phyloP scores from a whole-genome alignment of 2,329 filamentous ascomycete genomes.

The Fusarium sp. region DNA sequence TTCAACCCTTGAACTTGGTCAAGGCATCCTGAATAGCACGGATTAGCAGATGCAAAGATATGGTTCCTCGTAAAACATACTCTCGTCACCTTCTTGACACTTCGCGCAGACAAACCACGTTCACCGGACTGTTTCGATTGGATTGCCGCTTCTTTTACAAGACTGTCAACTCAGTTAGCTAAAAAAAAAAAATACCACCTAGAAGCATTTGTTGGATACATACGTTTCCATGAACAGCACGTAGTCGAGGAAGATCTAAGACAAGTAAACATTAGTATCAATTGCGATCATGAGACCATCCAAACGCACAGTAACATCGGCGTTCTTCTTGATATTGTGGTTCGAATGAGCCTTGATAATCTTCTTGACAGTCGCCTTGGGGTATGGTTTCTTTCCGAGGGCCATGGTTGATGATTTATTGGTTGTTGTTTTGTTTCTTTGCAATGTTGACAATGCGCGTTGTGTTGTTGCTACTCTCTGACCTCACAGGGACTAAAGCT shows the following conservation, averaged over 20 bases:
- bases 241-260: slow-evolving; percentile 87
- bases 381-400: slow-evolving; percentile 78
- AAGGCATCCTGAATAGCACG: slow-evolving; percentile 65
- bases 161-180: slow-evolving; percentile 55
- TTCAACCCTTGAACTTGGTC: slow-evolving; percentile 75
- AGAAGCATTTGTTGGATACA: slow-evolving; percentile 19
- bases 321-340: slow-evolving; percentile 83
- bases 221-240: slow-evolving; percentile 81
- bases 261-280: slow-evolving; percentile 40
- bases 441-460: slow-evolving; percentile 42
- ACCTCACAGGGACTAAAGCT: slow-evolving; percentile 32
- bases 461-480: slow-evolving; percentile 31
- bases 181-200: not conserved
- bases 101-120: slow-evolving; percentile 77
- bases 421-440: slow-evolving; percentile 25
- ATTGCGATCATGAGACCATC: slow-evolving; percentile 20
- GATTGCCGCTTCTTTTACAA: slow-evolving; percentile 84
- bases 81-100: slow-evolving; percentile 80
- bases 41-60: slow-evolving; percentile 16
- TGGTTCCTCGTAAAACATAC: slow-evolving; percentile 57
- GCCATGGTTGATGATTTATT: slow-evolving; percentile 44
- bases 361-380: slow-evolving; percentile 85
- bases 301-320: slow-evolving; percentile 78
- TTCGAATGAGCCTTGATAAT: slow-evolving; percentile 91
- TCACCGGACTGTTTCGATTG: slow-evolving; percentile 80